Evolutionary conservation across 2,329 filamentous ascomycete species (phyloP).

Genomic region (Lojkania enalia): DNA sequence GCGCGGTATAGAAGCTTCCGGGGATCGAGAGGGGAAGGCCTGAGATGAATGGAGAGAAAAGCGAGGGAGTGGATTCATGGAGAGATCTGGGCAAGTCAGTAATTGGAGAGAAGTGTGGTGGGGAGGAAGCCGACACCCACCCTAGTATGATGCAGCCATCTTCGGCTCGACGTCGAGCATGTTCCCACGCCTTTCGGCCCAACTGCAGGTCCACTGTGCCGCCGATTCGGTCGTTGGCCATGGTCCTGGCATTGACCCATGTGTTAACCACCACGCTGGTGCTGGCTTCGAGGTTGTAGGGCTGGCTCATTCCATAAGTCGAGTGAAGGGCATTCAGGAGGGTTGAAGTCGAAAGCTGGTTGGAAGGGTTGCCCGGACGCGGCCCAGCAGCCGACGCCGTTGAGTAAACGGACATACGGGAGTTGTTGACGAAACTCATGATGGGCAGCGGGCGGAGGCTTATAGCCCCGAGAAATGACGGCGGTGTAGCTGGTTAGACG

Average conservation of each 20-base stretch:
- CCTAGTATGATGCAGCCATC: slow-evolving; percentile 90
- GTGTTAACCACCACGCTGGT: slow-evolving; percentile 94
- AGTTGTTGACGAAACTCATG: slow-evolving; percentile 59
- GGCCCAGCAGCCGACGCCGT: slow-evolving; percentile 61
- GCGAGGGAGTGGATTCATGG: slow-evolving; percentile 83
- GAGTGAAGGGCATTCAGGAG: slow-evolving; percentile 91
- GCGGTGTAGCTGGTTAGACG: slow-evolving; percentile 6
- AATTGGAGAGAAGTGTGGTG: slow-evolving; percentile 1
- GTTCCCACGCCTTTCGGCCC: slow-evolving; percentile 87
- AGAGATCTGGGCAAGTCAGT: slow-evolving; percentile 66
- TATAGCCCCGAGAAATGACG: slow-evolving; percentile 20
- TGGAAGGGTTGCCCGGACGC: slow-evolving; percentile 63
- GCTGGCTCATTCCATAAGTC: slow-evolving; percentile 77
- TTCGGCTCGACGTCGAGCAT: slow-evolving; percentile 89
- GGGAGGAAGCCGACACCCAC: slow-evolving; percentile 55
- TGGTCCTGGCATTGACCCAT: slow-evolving; percentile 80
- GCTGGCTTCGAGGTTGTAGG: slow-evolving; percentile 86
- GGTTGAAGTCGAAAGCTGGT: slow-evolving; percentile 89
- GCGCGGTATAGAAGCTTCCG: slow-evolving; percentile 71
- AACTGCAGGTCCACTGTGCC: slow-evolving; percentile 81
- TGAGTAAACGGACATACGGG: slow-evolving; percentile 65
- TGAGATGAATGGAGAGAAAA: slow-evolving; percentile 78
- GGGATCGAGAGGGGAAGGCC: slow-evolving; percentile 81
- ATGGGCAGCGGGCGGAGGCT: slow-evolving; percentile 34
- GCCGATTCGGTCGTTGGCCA: slow-evolving; percentile 69